phyloP scores from a whole-genome alignment of 345 rosid genomes.

The Bruguiera gymnorhiza region DNA sequence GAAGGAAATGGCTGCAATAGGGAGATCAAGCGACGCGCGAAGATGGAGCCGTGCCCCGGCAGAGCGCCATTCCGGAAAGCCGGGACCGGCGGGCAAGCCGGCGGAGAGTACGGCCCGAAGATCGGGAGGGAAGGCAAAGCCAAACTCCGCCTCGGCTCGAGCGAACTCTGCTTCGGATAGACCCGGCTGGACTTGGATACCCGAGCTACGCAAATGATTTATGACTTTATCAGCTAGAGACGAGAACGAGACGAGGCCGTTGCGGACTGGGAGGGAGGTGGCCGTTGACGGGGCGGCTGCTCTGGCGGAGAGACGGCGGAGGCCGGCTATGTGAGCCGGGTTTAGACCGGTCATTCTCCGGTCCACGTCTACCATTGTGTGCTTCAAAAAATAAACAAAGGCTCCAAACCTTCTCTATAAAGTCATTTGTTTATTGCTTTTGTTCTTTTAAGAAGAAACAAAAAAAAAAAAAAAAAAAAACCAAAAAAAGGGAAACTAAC shows the following conservation, averaged over 20 bases:
- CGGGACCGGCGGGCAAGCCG: conserved; percentile 81
- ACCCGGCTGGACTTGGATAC: conserved; percentile 78
- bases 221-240: conserved; percentile 74
- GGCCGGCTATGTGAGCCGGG: conserved; percentile 84
- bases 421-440: too few relatives aligned
- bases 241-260: conserved; percentile 66
- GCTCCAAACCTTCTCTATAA: too few relatives aligned
- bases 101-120: conserved; percentile 83
- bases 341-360: conserved; percentile 86
- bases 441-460: too few relatives aligned
- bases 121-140: conserved; percentile 90
- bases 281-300: conserved; percentile 70
- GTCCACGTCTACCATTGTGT: conserved; percentile 93
- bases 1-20: conserved; percentile 81
- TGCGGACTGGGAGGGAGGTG: conserved; percentile 45
- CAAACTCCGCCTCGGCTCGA: conserved; percentile 83
- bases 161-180: conserved; percentile 81
- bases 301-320: conserved; percentile 90
- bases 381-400: neutral
- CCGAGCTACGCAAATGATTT: conserved; percentile 60
- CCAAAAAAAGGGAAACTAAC: too few relatives aligned
- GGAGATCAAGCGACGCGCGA: conserved; percentile 76
- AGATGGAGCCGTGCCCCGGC: conserved; percentile 73
- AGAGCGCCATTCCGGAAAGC: conserved; percentile 96
- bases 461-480: too few relatives aligned